phyloP scores from a whole-genome alignment of 192 early-diverging fungal genomes.

The Backusella tarrabulga region DNA sequence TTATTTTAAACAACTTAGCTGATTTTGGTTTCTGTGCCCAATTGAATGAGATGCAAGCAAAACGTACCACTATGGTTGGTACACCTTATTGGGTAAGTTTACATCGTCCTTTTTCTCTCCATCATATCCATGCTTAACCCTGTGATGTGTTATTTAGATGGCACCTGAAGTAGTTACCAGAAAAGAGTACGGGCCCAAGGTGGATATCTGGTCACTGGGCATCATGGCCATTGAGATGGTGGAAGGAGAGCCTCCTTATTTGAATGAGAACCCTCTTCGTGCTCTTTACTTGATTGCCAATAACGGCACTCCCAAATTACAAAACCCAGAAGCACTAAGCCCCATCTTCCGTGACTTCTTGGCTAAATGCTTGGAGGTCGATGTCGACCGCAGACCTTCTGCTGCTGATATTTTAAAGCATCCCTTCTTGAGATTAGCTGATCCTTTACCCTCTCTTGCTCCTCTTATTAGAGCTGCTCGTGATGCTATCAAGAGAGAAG shows the following conservation, averaged over 20 bases:
- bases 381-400: constrained; percentile 55
- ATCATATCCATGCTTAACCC: neutral
- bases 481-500: constrained; percentile 40
- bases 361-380: constrained; percentile 54
- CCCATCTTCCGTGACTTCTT: constrained; percentile 61
- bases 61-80: constrained; percentile 76
- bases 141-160: constrained; percentile 45
- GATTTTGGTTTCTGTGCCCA: constrained; percentile 92
- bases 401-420: constrained; percentile 59
- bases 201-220: constrained; percentile 74
- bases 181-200: constrained; percentile 76
- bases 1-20: constrained; percentile 29
- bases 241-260: constrained; percentile 75
- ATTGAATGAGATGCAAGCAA: constrained; percentile 68
- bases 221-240: constrained; percentile 82
- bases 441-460: constrained; percentile 54
- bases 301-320: constrained; percentile 73
- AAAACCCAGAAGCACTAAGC: constrained; percentile 56
- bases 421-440: constrained; percentile 56
- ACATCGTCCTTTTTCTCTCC: neutral
- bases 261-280: constrained; percentile 66
- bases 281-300: constrained; percentile 77
- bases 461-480: constrained; percentile 54
- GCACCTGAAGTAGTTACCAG: constrained; percentile 86
- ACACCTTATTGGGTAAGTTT: constrained; percentile 75